phyloP scores from a whole-genome alignment of 1,284 basidiomycete species.

The Papiliotrema flavescens region DNA sequence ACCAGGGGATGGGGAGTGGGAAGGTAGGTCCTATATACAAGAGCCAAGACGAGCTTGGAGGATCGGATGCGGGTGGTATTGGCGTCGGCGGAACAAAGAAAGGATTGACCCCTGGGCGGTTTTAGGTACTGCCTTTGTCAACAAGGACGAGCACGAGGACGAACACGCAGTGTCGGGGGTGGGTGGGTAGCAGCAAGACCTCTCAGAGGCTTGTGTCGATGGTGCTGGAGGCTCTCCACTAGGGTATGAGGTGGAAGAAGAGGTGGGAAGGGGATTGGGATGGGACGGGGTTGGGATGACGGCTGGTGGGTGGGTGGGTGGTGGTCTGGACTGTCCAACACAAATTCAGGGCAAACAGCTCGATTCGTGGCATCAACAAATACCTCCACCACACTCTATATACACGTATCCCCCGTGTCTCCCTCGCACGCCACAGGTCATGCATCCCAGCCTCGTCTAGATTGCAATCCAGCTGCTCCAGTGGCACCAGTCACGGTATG shows the following conservation, averaged over 20 bases:
- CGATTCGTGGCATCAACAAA: not conserved
- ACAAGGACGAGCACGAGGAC: no score
- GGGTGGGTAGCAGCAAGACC: no score
- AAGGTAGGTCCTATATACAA: no score
- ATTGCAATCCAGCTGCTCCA: no score
- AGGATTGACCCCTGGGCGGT: not conserved
- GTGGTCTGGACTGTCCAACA: not conserved
- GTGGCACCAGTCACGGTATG: no score
- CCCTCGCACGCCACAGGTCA: no score
- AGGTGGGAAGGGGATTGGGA: not conserved
- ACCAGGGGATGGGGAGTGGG: no score
- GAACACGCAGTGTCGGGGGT: no score
- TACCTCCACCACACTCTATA: not conserved
- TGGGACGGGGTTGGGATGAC: not conserved
- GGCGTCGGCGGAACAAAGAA: not conserved
- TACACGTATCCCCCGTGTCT: not conserved
- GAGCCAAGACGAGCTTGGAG: no score
- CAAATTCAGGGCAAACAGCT: not conserved
- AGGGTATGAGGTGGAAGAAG: not conserved
- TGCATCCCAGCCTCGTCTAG: no score
- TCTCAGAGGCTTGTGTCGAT: not conserved
- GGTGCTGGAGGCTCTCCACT: not conserved
- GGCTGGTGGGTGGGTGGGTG: not conserved
- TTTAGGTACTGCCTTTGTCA: not conserved
- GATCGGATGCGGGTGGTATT: no score